Base-by-base conservation (phyloP, 176 grass and related monocot genomes). In the Cocos nucifera region DNA sequence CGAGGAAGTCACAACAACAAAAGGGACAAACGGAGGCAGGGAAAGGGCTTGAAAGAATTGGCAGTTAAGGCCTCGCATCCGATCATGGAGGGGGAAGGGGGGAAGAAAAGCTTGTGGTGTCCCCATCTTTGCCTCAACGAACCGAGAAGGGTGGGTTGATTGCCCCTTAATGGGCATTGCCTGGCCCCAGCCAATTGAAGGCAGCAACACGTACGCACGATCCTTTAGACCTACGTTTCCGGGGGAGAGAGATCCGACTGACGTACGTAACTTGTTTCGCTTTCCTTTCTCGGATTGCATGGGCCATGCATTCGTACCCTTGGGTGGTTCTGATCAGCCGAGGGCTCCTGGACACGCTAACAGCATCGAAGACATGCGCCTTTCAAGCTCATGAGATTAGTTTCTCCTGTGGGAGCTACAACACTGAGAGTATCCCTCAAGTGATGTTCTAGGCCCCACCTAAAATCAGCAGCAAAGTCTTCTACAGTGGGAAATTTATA, bases 211-310 rank as follows among this genome's bases (percentile, higher is more conserved):
- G 60, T 52, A 51, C 74, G 19, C 71, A 63, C 39, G 79, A 19
- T 56, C 61, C 70, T 65, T 82, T 19, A 59, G 23, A 59, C 61
- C 71, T 75, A 82, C 79, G 75, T 75, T 28, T 22, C 14, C 4
- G 9, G 1, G 35, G 10, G 20, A 17, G 24, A 27, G 64, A 66
- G 23, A 14, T 25, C 17, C n/a, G 16, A 16, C 16, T 17, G 17
- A 66, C 64, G 64, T 66, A 54, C 50, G 26, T 32, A 44, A 0
- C 35, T 1, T 44, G 35, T 17, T 50, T n/a, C 70, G 79, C 79
- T 77, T 69, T 61, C 61, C 85, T 78, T 61, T 62, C 72, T 65
- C 4, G 0, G 65, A 15, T 23, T 58, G 68, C 79, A 73, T 69
- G 86, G 73, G 28, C 73, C 77, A 71, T 77, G 72, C 68, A 76